Percentiles rank a stretch among this genome's conserved stretches.
phyloP scores from a whole-genome alignment of 495 filamentous ascomycete genomes.

The Lasiosphaeria miniovina region DNA sequence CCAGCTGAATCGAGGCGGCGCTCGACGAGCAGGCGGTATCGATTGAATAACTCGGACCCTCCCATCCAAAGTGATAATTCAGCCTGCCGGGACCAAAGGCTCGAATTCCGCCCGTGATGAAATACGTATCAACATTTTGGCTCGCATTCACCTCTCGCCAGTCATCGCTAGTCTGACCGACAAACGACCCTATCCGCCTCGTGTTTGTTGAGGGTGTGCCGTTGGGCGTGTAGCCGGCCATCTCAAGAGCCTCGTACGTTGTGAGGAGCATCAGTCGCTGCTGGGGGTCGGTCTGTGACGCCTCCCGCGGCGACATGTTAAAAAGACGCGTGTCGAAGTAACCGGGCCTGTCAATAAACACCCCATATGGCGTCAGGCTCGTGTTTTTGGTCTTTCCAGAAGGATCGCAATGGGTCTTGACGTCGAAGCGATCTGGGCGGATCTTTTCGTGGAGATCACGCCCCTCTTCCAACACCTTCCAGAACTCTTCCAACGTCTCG shows the following conservation, averaged over 20 bases:
- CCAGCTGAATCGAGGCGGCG: conserved; percentile 34
- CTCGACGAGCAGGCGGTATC: conserved; percentile 45
- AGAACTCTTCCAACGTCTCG: conserved; percentile 55
- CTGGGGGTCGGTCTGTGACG: conserved; percentile 73
- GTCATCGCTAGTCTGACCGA: conserved; percentile 78
- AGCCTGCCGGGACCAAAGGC: conserved; percentile 59
- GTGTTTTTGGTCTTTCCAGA: conserved; percentile 67
- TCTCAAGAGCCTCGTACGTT: conserved; percentile 81
- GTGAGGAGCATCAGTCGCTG: conserved; percentile 72
- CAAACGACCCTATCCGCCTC: conserved; percentile 79
- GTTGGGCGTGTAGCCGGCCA: conserved; percentile 73
- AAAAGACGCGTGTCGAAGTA: conserved; percentile 77
- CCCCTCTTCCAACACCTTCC: conserved; percentile 61
- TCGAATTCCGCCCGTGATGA: conserved; percentile 71
- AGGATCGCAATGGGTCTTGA: conserved; percentile 65
- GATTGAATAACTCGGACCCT: conserved; percentile 40
- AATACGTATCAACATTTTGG: conserved; percentile 78
- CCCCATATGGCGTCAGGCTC: conserved; percentile 68
- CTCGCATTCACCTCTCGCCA: conserved; percentile 74
- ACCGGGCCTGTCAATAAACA: conserved; percentile 72
- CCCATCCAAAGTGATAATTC: conserved; percentile 43
- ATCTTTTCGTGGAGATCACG: conserved; percentile 49
- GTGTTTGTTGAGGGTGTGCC: conserved; percentile 69
- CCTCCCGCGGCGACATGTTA: conserved; percentile 85
- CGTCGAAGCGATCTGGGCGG: conserved; percentile 66